These are phyloP conservation scores for Zygosaccharomyces siamensis DNA, from an alignment of 805 yeast species.

Conservation along the genomic window DNA sequence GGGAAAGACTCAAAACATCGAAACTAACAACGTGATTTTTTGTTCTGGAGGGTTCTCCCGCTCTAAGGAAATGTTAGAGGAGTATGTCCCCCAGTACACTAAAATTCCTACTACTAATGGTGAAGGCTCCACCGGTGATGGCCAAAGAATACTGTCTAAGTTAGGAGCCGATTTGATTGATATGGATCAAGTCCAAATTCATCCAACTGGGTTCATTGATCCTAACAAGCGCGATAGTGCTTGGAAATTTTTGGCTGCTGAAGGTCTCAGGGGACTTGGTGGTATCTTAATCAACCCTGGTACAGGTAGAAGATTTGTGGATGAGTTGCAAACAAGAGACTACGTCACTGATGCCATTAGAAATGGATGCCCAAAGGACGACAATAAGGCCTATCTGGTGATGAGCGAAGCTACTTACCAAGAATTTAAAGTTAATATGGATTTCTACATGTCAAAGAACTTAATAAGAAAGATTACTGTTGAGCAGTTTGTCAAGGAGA, in stretches of 20 bases:
- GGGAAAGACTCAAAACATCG: slow-evolving; percentile 23
- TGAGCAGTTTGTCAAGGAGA: slow-evolving; percentile 29
- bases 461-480: slow-evolving; percentile 33
- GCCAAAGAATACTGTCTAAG: slow-evolving; percentile 45
- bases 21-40: slow-evolving; percentile 39
- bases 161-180: slow-evolving; percentile 48
- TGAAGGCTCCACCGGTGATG: slow-evolving; percentile 54
- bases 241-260: slow-evolving; percentile 57
- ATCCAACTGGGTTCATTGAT: slow-evolving; percentile 58
- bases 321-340: slow-evolving; percentile 54
- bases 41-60: slow-evolving; percentile 58
- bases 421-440: slow-evolving; percentile 45
- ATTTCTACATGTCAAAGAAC: slow-evolving; percentile 44
- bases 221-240: slow-evolving; percentile 37
- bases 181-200: slow-evolving; percentile 57
- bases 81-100: slow-evolving; percentile 44
- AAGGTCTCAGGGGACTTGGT: slow-evolving; percentile 55
- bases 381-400: slow-evolving; percentile 35
- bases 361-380: slow-evolving; percentile 26
- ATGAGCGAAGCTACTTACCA: slow-evolving; percentile 43
- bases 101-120: slow-evolving; percentile 54
- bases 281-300: slow-evolving; percentile 46
- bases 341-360: slow-evolving; percentile 43
- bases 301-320: slow-evolving; percentile 47
- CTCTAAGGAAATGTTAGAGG: slow-evolving; percentile 36